These are phyloP conservation scores for Plenodomus lindquistii DNA, from an alignment of 2,329 filamentous ascomycete species.

Conservation along the genomic window DNA sequence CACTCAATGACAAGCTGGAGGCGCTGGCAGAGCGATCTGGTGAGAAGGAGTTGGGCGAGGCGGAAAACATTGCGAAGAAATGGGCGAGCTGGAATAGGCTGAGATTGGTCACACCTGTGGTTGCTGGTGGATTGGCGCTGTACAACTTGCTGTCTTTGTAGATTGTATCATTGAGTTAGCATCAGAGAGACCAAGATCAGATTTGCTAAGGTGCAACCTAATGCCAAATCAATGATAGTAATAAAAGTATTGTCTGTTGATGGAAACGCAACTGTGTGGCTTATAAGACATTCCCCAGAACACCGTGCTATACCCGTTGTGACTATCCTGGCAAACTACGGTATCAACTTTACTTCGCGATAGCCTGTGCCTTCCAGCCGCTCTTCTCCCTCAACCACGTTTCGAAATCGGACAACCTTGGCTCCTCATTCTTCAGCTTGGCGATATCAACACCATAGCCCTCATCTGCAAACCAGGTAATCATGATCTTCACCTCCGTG, in stretches of 20 bases:
- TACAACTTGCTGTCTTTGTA: conserved; percentile 33
- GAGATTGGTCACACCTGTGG: conserved; percentile 39
- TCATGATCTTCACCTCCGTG: conserved; percentile 53
- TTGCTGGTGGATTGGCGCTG: conserved; percentile 40
- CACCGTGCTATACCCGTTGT: no score
- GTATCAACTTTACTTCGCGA: not conserved
- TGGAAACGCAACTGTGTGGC: no score
- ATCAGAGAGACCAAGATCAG: no score
- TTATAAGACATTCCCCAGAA: no score
- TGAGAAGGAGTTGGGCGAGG: conserved; percentile 38
- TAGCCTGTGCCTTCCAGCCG: conserved; percentile 39
- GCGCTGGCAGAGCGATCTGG: conserved; percentile 41
- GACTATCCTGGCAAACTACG: no score
- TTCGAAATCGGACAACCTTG: conserved; percentile 52
- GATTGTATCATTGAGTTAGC: not conserved
- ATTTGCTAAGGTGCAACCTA: no score
- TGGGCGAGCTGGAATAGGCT: conserved; percentile 45
- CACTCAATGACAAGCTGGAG: conserved; percentile 54
- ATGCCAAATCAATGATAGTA: no score
- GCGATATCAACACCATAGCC: conserved; percentile 54
- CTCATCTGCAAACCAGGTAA: conserved; percentile 55
- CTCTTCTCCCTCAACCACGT: conserved; percentile 54
- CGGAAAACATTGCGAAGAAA: conserved; percentile 37
- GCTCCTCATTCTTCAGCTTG: conserved; percentile 49
- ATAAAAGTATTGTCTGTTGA: no score